Percentiles rank a stretch among this genome's conserved stretches.
phyloP scores from a whole-genome alignment of 2,329 filamentous ascomycete species.

The Teratosphaeria nubilosa region DNA sequence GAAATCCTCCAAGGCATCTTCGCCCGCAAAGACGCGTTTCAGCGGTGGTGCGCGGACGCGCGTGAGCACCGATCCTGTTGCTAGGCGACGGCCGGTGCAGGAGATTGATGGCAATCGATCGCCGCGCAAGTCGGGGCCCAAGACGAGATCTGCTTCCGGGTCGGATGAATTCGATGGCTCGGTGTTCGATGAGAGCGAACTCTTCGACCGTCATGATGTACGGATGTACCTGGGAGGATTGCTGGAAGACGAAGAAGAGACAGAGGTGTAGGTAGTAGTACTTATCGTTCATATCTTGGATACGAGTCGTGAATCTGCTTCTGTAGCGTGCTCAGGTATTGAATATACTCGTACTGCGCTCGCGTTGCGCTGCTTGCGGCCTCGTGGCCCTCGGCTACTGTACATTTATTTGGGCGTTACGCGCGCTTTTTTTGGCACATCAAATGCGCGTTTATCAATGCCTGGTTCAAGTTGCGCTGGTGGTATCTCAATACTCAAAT shows the following conservation, averaged over 20 bases:
- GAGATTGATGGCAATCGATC: slow-evolving; percentile 19
- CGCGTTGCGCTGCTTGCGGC: not conserved
- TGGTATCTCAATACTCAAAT: not conserved
- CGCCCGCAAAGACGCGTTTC: slow-evolving; percentile 18
- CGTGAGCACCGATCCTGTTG: slow-evolving; percentile 11
- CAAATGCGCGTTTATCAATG: not conserved
- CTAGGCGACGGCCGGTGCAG: slow-evolving; percentile 16
- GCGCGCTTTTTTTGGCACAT: too few species aligned
- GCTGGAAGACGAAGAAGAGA: slow-evolving; percentile 7
- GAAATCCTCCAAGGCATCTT: slow-evolving; percentile 14
- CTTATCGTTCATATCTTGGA: not conserved
- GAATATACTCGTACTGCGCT: not conserved
- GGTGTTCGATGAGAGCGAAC: slow-evolving; percentile 29
- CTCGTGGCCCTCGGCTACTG: not conserved
- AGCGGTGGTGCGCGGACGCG: slow-evolving; percentile 6
- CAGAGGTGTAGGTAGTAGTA: slow-evolving; percentile 4
- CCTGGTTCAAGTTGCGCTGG: not conserved
- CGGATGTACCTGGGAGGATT: slow-evolving; percentile 1
- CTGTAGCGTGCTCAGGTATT: not conserved
- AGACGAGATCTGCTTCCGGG: slow-evolving; percentile 4
- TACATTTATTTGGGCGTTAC: not conserved
- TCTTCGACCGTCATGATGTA: slow-evolving; percentile 28
- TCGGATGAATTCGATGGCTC: slow-evolving; percentile 19
- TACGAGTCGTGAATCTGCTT: not conserved
- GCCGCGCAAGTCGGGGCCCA: slow-evolving; percentile 5